Evolutionary conservation across 1,139 yeast genomes (phyloP).

Genomic region (Magnusiomyces suaveolens): DNA sequence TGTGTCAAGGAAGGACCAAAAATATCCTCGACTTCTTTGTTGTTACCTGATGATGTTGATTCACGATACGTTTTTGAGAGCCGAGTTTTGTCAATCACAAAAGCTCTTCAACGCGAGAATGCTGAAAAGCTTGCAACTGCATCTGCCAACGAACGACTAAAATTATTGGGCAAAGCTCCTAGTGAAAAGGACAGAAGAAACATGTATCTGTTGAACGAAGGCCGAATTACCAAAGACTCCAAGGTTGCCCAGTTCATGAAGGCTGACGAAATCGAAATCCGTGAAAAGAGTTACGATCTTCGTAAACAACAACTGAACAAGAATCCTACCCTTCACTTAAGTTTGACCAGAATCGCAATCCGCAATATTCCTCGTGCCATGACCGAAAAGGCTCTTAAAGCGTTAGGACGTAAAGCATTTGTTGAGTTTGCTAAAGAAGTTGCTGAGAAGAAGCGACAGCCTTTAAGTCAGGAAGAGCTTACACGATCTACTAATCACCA

Average conservation of each 20-base stretch:
- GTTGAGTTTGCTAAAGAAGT: conserved; percentile 95
- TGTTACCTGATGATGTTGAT: conserved; percentile 85
- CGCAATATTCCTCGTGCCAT: conserved; percentile 89
- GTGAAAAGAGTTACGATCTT: conserved; percentile 78
- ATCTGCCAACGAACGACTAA: conserved; percentile 64
- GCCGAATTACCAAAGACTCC: conserved; percentile 75
- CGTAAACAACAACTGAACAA: conserved; percentile 85
- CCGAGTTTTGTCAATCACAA: conserved; percentile 69
- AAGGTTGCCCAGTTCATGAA: conserved; percentile 64
- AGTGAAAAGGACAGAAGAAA: conserved; percentile 77
- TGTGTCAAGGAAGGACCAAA: conserved; percentile 76
- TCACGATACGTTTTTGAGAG: conserved; percentile 89
- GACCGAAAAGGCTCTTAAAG: conserved; percentile 81
- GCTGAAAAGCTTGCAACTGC: conserved; percentile 68
- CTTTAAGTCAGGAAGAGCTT: conserved; percentile 81
- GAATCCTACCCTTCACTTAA: conserved; percentile 82
- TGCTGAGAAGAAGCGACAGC: conserved; percentile 62
- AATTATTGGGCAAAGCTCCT: conserved; percentile 69
- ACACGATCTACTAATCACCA: conserved; percentile 66
- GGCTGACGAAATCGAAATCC: conserved; percentile 67
- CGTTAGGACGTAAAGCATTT: conserved; percentile 87
- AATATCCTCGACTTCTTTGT: conserved; percentile 62
- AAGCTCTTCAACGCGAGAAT: conserved; percentile 82
- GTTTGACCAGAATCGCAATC: conserved; percentile 86
- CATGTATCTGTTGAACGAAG: conserved; percentile 81